These are phyloP conservation scores for Durio zibethinus DNA, from an alignment of 345 rosid species.

Conservation along the genomic window DNA sequence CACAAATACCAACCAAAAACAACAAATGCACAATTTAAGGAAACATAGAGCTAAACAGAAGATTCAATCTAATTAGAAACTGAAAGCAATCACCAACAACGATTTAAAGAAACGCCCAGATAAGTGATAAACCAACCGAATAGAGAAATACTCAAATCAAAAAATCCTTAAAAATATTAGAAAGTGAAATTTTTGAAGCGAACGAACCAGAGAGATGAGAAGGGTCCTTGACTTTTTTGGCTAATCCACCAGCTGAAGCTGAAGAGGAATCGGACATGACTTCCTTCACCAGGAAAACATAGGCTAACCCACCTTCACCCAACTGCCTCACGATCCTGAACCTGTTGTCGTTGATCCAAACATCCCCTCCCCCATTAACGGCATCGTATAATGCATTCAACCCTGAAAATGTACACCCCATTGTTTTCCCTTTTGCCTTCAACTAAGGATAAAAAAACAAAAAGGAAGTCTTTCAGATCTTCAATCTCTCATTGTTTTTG, in stretches of 20 bases:
- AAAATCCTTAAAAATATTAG: background rate
- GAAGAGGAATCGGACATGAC: slow-evolving; percentile 54
- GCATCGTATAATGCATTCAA: slow-evolving; percentile 88
- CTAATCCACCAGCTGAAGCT: slow-evolving; percentile 52
- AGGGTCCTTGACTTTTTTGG: slow-evolving; percentile 83
- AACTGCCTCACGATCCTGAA: slow-evolving; percentile 89
- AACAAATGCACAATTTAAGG: background rate
- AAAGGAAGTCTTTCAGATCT: slow-evolving; percentile 9
- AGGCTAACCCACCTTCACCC: slow-evolving; percentile 97
- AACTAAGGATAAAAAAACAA: background rate
- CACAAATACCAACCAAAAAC: background rate
- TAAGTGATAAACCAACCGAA: background rate
- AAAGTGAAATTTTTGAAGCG: background rate
- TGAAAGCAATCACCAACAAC: background rate
- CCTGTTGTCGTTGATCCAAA: slow-evolving; percentile 97
- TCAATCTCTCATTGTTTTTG: slow-evolving; percentile 36
- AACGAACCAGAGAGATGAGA: slow-evolving; percentile 84
- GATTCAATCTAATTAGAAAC: background rate
- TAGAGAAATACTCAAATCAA: slow-evolving; percentile 6
- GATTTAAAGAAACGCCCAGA: background rate
- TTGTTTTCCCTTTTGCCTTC: slow-evolving; percentile 8
- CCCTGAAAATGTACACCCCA: slow-evolving; percentile 96
- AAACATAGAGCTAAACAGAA: background rate
- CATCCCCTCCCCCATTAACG: slow-evolving; percentile 88
- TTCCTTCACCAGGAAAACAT: slow-evolving; percentile 81